These are phyloP conservation scores for Rickenella mellea DNA, from an alignment of 768 basidiomycete genomes.

Conservation along the genomic window DNA sequence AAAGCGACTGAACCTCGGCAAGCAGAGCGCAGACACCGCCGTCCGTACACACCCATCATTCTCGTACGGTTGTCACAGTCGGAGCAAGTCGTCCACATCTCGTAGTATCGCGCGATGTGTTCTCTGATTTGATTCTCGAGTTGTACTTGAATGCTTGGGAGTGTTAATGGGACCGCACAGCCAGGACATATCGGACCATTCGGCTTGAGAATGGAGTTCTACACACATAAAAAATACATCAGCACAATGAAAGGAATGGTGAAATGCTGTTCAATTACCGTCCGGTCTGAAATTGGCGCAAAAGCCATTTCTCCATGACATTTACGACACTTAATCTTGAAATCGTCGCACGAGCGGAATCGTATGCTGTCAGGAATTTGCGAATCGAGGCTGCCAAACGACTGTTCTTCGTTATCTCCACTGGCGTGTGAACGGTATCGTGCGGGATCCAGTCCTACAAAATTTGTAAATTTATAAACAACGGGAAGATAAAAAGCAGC, in stretches of 20 bases:
- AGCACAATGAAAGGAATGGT: constrained; percentile 10
- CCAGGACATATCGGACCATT: constrained; percentile 63
- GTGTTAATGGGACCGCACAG: constrained; percentile 45
- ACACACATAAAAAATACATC: constrained; percentile 27
- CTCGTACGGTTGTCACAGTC: constrained; percentile 86
- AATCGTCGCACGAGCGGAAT: constrained; percentile 66
- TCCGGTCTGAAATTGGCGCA: constrained; percentile 46
- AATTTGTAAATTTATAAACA: not conserved
- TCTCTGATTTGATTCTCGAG: constrained; percentile 79
- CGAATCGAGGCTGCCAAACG: constrained; percentile 77
- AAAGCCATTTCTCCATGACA: constrained; percentile 59
- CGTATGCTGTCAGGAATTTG: constrained; percentile 83
- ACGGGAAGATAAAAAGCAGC: constrained; percentile 4
- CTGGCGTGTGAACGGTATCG: constrained; percentile 35
- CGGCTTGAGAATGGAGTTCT: constrained; percentile 47
- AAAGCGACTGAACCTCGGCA: constrained; percentile 67
- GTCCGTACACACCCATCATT: constrained; percentile 89
- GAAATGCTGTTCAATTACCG: too few species aligned
- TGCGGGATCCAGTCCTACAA: constrained; percentile 48
- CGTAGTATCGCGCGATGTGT: constrained; percentile 74
- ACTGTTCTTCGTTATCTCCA: constrained; percentile 44
- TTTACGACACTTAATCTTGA: constrained; percentile 66
- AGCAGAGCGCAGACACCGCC: constrained; percentile 59
- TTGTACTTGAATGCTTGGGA: constrained; percentile 68
- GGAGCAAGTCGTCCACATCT: constrained; percentile 82